These are phyloP conservation scores for Magnusiomyces magnusii DNA, from an alignment of 1,139 yeast genomes.

Conservation along the genomic window DNA sequence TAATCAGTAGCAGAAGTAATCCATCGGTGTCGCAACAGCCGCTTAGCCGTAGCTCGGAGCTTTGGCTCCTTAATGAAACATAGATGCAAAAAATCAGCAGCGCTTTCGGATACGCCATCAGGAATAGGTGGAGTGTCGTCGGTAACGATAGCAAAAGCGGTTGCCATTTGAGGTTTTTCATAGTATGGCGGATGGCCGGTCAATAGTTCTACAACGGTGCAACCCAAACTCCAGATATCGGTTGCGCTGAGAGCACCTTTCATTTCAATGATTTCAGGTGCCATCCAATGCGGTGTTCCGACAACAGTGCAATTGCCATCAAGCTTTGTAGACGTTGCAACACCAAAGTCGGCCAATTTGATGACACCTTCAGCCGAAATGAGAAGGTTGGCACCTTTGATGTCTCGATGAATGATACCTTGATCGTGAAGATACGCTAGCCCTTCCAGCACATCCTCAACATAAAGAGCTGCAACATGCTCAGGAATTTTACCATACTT, in stretches of 20 bases:
- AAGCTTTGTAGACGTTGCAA: slow-evolving; percentile 41
- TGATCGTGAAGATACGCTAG: slow-evolving; percentile 58
- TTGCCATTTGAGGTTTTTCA: slow-evolving; percentile 54
- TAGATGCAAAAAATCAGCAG: slow-evolving; percentile 53
- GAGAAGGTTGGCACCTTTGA: slow-evolving; percentile 70
- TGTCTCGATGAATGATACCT: slow-evolving; percentile 71
- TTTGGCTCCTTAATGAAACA: slow-evolving; percentile 77
- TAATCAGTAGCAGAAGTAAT: slow-evolving; percentile 27
- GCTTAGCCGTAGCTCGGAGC: slow-evolving; percentile 49
- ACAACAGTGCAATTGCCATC: slow-evolving; percentile 30
- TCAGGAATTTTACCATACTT: slow-evolving; percentile 51
- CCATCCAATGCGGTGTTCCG: slow-evolving; percentile 87
- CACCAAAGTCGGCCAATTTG: slow-evolving; percentile 75
- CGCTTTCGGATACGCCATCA: slow-evolving; percentile 41
- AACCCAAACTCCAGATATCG: slow-evolving; percentile 75
- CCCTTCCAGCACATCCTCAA: slow-evolving; percentile 68
- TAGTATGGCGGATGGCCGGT: slow-evolving; percentile 45
- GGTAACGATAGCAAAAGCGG: slow-evolving; percentile 86
- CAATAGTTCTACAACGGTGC: slow-evolving; percentile 79
- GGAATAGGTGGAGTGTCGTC: slow-evolving; percentile 81
- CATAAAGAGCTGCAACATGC: slow-evolving; percentile 48
- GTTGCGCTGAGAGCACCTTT: slow-evolving; percentile 86
- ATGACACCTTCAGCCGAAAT: slow-evolving; percentile 52
- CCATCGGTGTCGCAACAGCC: slow-evolving; percentile 60
- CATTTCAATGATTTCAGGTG: slow-evolving; percentile 71